Evolutionary conservation across 495 filamentous ascomycete genomes (phyloP), one percentile per base, ranked within the genome.

Genomic region (Penicillium dipodomyicola): DNA sequence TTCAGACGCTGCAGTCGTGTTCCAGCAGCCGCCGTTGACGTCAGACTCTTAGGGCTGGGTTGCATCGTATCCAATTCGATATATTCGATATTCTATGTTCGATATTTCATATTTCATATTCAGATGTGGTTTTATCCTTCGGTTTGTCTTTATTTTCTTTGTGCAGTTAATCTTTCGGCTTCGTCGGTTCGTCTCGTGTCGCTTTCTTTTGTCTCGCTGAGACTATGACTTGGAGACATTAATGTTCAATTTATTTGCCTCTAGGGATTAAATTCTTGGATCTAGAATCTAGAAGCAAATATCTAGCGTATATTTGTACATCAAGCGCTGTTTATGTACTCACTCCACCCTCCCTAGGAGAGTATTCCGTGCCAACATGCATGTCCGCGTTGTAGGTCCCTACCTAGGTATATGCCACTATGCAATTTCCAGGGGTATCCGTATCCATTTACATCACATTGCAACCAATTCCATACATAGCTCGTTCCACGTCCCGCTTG

Each of bases 401-500:
- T 64, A 25, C 23, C 23, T 25, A 25, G 5, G 5, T 25, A 62
- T 67, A 60, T 57, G 69, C 54, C 64, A 47, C 37, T 59, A 58
- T 65, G 59, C 62, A 62, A 62, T 59, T 41, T 48, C 57, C 49
- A n/a, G 33, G 57, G 59, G n/a, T 19, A 62, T 65, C 61, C 81
- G 49, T 47, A 39, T 43, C 37, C 46, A 51, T 56, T 59, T 78
- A 97, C 92, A 97, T 96, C 47, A 93, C 68, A 40, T 62, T 71
- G 67, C 94, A 98, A 45, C 96, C 95, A 74, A 94, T 80, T 45
- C 95, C 95, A 79, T 97, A 97, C 95, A 97, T 96, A 22, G 91
- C 92, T 73, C 89, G 86, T 80, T 99, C 95, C 20, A 99, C 92
- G 52, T 91, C 84, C 56, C 81, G 82, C 75, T 87, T 87, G 5